Base-by-base conservation (phyloP, 169 alveolate genomes). In the Plasmodium sp. region DNA sequence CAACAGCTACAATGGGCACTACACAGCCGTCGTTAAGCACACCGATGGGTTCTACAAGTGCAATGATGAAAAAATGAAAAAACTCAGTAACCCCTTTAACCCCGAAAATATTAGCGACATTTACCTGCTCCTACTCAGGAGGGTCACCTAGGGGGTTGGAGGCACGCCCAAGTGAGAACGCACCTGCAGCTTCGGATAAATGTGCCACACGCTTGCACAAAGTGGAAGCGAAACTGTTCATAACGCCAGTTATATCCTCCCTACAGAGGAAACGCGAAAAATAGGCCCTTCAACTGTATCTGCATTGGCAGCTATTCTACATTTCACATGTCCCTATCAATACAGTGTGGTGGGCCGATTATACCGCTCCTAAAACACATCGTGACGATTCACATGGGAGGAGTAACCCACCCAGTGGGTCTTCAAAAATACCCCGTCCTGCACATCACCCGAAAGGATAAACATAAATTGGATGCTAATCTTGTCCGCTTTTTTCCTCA, bases 41-140 rank as follows among this genome's bases (percentile, higher is more conserved):
- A 80, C 62, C 7, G 94, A 90, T 90, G 94, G 94, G 1, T 90
- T 90, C 18, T 90, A 90, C 84, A 79, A 79, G 67, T 90, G 94
- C 56, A 90, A 90, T 31, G 94, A 90, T 81, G 94, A 90, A 43
- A 90, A 90, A 90, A 90, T 90, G 16, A 80, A 81, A 41, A 90
- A 90, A 39, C 14, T 90, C 39, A 73, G n/a, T 45, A 90, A 80
- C 22, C 94, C 94, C 1, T 90, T 79, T 41, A 81, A 81, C 18
- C 58, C 91, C 6, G 90, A 90, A 56, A 90, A 90, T 80, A 79
- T 90, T 67, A 90, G 83, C 36, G 94, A 90, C 41, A 90, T 90
- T 14, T 90, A 90, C 54, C 54, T 90, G 31, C 58, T 90, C 39
- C 36, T 90, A 45, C 91, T 90, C 5, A 90, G 58, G 56, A 79